Conservation (phyloP, 345 rosid species). For the Lepidium aucheri region DNA sequence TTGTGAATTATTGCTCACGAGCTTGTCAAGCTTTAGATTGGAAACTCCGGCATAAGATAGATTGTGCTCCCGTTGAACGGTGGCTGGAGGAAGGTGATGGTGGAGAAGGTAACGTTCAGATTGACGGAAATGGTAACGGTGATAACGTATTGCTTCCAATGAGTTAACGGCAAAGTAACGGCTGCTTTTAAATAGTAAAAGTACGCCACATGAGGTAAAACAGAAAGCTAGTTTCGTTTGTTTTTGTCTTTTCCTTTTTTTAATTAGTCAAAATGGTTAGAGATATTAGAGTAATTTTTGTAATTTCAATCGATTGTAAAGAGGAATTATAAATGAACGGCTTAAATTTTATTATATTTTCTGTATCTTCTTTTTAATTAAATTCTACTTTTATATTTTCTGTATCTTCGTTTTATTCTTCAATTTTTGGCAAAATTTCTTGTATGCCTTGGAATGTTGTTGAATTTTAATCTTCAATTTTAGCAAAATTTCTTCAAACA, state of each 20-base stretch:
- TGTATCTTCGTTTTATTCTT: neutral
- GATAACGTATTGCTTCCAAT: constrained; percentile 16
- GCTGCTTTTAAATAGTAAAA: neutral
- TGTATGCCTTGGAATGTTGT: neutral
- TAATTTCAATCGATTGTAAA: constrained; percentile 11
- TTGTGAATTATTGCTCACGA: constrained; percentile 90
- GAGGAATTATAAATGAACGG: constrained; percentile 7
- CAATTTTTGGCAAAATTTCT: neutral
- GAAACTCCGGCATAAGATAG: constrained; percentile 81
- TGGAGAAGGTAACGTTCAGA: constrained; percentile 33
- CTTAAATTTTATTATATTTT: neutral
- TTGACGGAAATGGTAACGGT: constrained; percentile 35
- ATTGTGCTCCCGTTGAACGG: constrained; percentile 63
- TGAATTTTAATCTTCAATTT: neutral
- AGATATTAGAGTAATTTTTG: constrained; percentile 16
- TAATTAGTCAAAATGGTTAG: neutral
- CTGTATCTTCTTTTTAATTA: neutral
- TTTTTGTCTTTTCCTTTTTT: too few species aligned
- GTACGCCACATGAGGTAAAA: constrained; percentile 6
- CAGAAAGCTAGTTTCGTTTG: constrained; percentile 5
- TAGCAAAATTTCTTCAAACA: neutral
- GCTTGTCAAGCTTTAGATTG: constrained; percentile 97
- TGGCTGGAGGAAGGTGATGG: constrained; percentile 37
- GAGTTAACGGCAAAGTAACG: constrained; percentile 31
- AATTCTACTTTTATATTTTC: neutral